Percentiles rank a stretch among this genome's conserved stretches.
Conservation (phyloP, 73 alveolate species). For the Halteria grandinella region DNA sequence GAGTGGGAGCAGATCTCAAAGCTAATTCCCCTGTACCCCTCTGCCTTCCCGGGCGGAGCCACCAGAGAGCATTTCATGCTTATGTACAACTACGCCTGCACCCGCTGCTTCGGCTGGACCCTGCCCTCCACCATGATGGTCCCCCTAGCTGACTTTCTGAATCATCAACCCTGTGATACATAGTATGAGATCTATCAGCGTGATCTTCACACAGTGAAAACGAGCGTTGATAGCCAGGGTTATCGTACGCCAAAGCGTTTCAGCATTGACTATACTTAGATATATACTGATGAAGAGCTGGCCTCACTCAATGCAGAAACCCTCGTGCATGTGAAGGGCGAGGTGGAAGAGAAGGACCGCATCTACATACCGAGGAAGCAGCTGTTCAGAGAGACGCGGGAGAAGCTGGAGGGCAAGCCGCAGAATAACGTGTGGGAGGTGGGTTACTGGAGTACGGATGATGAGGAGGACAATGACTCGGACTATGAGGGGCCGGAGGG, state of each 20-base stretch:
- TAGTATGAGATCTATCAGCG: slow-evolving; percentile 41
- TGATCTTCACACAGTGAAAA: slow-evolving; percentile 34
- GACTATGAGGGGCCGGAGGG: no score
- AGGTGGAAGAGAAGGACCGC: slow-evolving; percentile 20
- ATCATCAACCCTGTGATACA: slow-evolving; percentile 58
- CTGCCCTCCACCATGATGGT: slow-evolving; percentile 60
- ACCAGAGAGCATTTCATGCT: neutral
- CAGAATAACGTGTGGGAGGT: slow-evolving; percentile 47
- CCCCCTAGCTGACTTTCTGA: slow-evolving; percentile 58
- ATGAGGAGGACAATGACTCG: slow-evolving; percentile 59
- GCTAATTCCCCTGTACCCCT: slow-evolving; percentile 11
- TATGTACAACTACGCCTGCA: slow-evolving; percentile 48
- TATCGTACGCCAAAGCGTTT: slow-evolving; percentile 17
- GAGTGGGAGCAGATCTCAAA: slow-evolving; percentile 35
- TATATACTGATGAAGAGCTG: neutral
- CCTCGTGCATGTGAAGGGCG: slow-evolving; percentile 18
- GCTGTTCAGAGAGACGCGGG: slow-evolving; percentile 28
- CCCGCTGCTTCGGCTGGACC: slow-evolving; percentile 60
- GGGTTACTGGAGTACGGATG: slow-evolving; percentile 60
- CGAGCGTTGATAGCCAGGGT: slow-evolving; percentile 29
- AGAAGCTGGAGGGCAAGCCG: slow-evolving; percentile 7
- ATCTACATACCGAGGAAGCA: slow-evolving; percentile 23
- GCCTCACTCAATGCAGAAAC: neutral
- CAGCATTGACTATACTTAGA: slow-evolving; percentile 39
- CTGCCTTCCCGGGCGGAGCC: slow-evolving; percentile 1